Evolutionary conservation across 2,329 filamentous ascomycete species (phyloP).

Genomic region (Gyromitra esculenta): DNA sequence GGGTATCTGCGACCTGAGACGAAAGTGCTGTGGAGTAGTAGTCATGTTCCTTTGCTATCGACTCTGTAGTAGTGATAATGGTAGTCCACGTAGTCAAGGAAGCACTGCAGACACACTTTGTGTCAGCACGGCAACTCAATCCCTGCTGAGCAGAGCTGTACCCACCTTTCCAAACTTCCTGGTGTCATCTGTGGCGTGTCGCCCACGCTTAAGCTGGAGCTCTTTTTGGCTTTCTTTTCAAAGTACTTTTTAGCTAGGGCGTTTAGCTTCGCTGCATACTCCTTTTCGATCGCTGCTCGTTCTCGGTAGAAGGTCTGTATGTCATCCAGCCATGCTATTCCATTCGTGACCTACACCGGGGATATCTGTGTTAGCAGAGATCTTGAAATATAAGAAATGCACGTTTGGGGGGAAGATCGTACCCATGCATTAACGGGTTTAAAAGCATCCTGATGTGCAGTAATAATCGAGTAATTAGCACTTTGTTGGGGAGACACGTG

Average conservation of each 20-base stretch:
- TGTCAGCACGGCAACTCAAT: constrained; percentile 25
- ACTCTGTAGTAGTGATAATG: constrained; percentile 88
- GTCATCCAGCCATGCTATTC: constrained; percentile 94
- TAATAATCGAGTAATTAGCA: constrained; percentile 30
- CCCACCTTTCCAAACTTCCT: constrained; percentile 86
- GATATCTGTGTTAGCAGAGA: constrained; percentile 29
- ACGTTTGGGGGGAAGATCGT: constrained; percentile 58
- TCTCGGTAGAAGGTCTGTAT: constrained; percentile 98
- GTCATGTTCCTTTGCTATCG: constrained; percentile 87
- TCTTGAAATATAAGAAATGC: background rate
- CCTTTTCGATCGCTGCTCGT: constrained; percentile 91
- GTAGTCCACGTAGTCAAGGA: constrained; percentile 97
- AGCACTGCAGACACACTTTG: constrained; percentile 67
- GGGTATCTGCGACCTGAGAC: constrained; percentile 81
- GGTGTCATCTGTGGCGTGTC: constrained; percentile 93
- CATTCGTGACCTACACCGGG: constrained; percentile 72
- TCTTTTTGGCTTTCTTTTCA: constrained; percentile 94
- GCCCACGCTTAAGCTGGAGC: constrained; percentile 86
- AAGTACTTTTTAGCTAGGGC: constrained; percentile 94
- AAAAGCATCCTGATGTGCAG: constrained; percentile 82
- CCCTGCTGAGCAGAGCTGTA: background rate
- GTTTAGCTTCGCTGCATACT: constrained; percentile 89
- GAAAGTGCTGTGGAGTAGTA: constrained; percentile 81
- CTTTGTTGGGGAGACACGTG: background rate
- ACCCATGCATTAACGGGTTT: constrained; percentile 93